These are phyloP conservation scores for Chlorella sorokiniana DNA, from an alignment of 139 green algal genomes.

Conservation along the genomic window DNA sequence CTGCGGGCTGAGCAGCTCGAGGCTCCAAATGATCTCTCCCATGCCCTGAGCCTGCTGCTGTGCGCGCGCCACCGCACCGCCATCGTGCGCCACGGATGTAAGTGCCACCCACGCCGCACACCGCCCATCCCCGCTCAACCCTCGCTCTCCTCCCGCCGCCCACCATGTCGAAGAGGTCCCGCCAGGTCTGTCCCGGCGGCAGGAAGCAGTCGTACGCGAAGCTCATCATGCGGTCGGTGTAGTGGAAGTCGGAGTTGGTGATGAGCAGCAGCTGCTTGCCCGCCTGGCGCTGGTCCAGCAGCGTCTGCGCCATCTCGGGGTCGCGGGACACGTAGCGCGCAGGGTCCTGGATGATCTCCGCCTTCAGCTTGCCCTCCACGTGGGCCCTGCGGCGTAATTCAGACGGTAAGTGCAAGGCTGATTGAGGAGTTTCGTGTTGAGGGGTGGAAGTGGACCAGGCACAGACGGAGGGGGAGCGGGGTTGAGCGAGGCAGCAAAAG, in stretches of 20 bases:
- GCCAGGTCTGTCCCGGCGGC: conserved; percentile 80
- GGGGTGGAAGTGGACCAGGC: not conserved
- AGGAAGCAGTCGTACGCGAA: conserved; percentile 85
- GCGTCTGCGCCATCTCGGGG: conserved; percentile 79
- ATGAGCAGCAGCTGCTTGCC: conserved; percentile 59
- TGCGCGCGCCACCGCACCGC: too few species aligned
- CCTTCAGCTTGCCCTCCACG: conserved; percentile 93
- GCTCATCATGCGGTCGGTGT: conserved; percentile 82
- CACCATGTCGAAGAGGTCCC: conserved; percentile 96
- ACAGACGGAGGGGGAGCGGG: too few species aligned
- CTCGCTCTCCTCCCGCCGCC: not conserved
- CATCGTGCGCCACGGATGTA: too few species aligned
- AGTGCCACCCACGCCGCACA: too few species aligned
- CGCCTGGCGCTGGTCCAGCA: conserved; percentile 88
- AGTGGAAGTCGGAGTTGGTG: conserved; percentile 75
- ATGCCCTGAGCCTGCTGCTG: too few species aligned
- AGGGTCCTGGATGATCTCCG: conserved; percentile 86
- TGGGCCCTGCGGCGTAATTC: conserved; percentile 63
- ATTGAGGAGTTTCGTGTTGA: too few species aligned
- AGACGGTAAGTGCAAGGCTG: too few species aligned
- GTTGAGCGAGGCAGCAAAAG: too few species aligned
- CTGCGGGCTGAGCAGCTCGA: too few species aligned
- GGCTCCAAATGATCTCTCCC: too few species aligned
- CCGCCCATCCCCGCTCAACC: not conserved
- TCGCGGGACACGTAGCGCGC: conserved; percentile 83